Base-by-base conservation (phyloP, 768 basidiomycete species). In the Calocybe gangraenosa region DNA sequence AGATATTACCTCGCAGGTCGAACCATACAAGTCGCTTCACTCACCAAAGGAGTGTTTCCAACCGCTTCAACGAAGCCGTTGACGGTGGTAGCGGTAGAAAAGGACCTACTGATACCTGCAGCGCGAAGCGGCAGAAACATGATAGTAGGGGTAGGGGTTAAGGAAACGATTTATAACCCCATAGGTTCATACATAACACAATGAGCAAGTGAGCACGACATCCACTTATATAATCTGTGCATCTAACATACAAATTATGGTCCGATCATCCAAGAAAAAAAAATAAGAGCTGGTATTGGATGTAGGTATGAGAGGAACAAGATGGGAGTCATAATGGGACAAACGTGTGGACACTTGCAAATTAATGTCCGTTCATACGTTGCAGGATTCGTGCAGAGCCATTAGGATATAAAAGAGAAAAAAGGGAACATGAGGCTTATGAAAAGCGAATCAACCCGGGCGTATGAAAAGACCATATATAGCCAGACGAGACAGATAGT, bases 1-100 rank as follows among this genome's bases (percentile, higher is more conserved):
- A 15, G 23, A 46, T 14, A 43, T 14, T 21, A 42, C 23, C 30
- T 19, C 46, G 31, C 14, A 21, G 20, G 17, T 25, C 14, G 8
- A 15, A 32, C 1, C 15, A 35, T 35, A 35, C 4, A 37, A 31
- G 19, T 20, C n/a, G 15, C 10, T 19, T 36, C 7, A 65, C 81
- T 58, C 48, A 94, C 93, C 35, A 97, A 70, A 45, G 95, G 95
- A 0, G 95, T 98, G 66, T 92, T 92, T 51, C 94, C 95, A 35
- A 98, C 78, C 20, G 93, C 84, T 4, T 85, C 91, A 8, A 78
- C 80, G 66, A 98, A 93, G 37, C 94, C 91, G 43, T 86, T 68
- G 19, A 84, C 85, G 14, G 73, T 54, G 18, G 67, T 53, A 33
- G 60, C 65, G 17, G 75, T 70, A 17, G 69, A 62, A 32, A 75